These are phyloP conservation scores for Daldinia decipiens DNA, from an alignment of 495 filamentous ascomycete genomes.

Conservation along the genomic window DNA sequence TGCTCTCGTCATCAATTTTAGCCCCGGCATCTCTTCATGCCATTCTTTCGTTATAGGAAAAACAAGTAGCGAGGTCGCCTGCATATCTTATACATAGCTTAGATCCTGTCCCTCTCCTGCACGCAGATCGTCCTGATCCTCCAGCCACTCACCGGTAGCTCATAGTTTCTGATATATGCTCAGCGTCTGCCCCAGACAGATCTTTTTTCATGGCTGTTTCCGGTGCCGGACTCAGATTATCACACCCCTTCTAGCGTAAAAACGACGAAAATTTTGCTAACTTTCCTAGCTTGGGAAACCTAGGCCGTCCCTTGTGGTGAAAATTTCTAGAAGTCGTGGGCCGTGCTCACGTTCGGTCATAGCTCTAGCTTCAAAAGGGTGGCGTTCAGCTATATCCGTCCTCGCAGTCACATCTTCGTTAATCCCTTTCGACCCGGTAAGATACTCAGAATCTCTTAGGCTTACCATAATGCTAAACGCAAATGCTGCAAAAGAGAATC, in stretches of 20 bases:
- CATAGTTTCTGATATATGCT: constrained; percentile 43
- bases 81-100: constrained; percentile 36
- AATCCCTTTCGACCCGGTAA: constrained; percentile 17
- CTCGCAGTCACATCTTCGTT: constrained; percentile 31
- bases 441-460: constrained; percentile 18
- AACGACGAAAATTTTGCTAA: constrained; percentile 19
- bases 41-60: constrained; percentile 20
- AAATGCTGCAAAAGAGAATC: constrained; percentile 26
- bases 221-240: constrained; percentile 16
- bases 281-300: constrained; percentile 15
- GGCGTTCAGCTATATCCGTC: constrained; percentile 41
- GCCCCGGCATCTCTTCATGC: constrained; percentile 19
- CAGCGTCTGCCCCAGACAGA: constrained; percentile 30
- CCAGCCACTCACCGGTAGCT: constrained; percentile 32
- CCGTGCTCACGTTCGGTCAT: constrained; percentile 37
- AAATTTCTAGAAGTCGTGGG: constrained; percentile 30
- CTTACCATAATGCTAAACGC: constrained; percentile 15
- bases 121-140: constrained; percentile 38
- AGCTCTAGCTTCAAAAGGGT: constrained; percentile 37
- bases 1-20: constrained; percentile 33
- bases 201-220: constrained; percentile 31
- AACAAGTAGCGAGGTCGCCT: constrained; percentile 38
- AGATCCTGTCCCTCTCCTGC: constrained; percentile 22
- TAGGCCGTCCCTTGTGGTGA: constrained; percentile 15
- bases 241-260: constrained; percentile 17